Conservation (phyloP, 192 early-diverging fungal genomes). For the Backusella circina region DNA sequence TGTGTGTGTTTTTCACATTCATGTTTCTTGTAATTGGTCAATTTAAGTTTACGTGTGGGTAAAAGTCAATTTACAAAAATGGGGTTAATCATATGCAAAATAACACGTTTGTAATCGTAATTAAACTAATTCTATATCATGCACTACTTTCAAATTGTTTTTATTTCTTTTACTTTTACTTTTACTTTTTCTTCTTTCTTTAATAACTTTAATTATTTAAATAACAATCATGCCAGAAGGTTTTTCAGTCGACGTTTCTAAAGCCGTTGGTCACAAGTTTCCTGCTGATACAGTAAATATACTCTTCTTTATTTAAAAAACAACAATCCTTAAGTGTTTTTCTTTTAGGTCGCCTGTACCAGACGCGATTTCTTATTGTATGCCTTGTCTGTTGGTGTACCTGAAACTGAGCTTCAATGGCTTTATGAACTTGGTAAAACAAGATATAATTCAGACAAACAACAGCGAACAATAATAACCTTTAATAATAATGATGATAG, state of each 20-base stretch:
- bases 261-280: slow-evolving; percentile 51
- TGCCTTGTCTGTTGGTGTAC: slow-evolving; percentile 62
- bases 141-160: not conserved
- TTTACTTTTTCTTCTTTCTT: not conserved
- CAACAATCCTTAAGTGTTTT: not conserved
- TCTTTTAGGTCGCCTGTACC: slow-evolving; percentile 48
- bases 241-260: slow-evolving; percentile 46
- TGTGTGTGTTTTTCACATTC: not conserved
- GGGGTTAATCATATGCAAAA: not conserved
- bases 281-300: slow-evolving; percentile 34
- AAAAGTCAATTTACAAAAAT: not conserved
- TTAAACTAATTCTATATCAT: not conserved
- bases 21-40: not conserved
- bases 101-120: not conserved
- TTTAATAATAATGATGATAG: slow-evolving; percentile 21
- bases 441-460: not conserved
- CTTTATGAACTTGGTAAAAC: slow-evolving; percentile 59
- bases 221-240: slow-evolving; percentile 17
- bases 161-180: not conserved
- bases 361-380: slow-evolving; percentile 73
- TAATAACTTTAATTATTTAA: not conserved
- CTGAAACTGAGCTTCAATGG: slow-evolving; percentile 55
- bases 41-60: not conserved
- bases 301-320: not conserved
- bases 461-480: slow-evolving; percentile 13